A percentile compares a stretch with the other conserved stretches of the same genome.
Conservation (phyloP, 2,329 filamentous ascomycete species). For the Cladophialophora yegresii region DNA sequence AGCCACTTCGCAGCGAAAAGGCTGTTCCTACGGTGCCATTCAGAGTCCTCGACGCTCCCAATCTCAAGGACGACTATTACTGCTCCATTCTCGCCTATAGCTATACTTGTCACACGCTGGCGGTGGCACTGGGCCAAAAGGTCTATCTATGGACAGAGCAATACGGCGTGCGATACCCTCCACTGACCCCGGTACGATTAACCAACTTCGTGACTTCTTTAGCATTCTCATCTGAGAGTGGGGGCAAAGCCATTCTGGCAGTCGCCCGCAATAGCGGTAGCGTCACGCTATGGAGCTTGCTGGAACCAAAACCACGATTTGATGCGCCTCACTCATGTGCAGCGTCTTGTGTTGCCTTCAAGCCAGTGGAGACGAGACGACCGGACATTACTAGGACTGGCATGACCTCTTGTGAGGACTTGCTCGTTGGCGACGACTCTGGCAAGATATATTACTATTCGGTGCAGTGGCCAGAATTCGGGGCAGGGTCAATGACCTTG, state of each 20-base stretch:
- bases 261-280: slow-evolving; percentile 77
- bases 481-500: slow-evolving; percentile 68
- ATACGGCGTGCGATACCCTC: slow-evolving; percentile 63
- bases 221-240: slow-evolving; percentile 81
- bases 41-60: slow-evolving; percentile 84
- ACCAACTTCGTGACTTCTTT: slow-evolving; percentile 73
- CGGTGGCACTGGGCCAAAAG: slow-evolving; percentile 75
- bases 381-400: slow-evolving; percentile 53
- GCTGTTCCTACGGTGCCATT: slow-evolving; percentile 72
- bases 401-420: slow-evolving; percentile 68
- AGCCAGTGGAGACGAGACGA: slow-evolving; percentile 60
- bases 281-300: slow-evolving; percentile 75
- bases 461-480: slow-evolving; percentile 71
- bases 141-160: slow-evolving; percentile 89
- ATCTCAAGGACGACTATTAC: slow-evolving; percentile 92
- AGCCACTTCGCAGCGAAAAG: slow-evolving; percentile 38
- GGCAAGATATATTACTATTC: slow-evolving; percentile 86
- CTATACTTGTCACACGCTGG: slow-evolving; percentile 69
- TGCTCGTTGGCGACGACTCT: slow-evolving; percentile 80
- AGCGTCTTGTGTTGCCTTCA: slow-evolving; percentile 80
- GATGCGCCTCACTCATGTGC: slow-evolving; percentile 70
- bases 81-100: slow-evolving; percentile 90
- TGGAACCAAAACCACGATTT: slow-evolving; percentile 67
- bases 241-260: slow-evolving; percentile 77
- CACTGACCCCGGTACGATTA: slow-evolving; percentile 54